phyloP scores from a whole-genome alignment of 2,329 filamentous ascomycete genomes.

The Aspergillus hortae region DNA sequence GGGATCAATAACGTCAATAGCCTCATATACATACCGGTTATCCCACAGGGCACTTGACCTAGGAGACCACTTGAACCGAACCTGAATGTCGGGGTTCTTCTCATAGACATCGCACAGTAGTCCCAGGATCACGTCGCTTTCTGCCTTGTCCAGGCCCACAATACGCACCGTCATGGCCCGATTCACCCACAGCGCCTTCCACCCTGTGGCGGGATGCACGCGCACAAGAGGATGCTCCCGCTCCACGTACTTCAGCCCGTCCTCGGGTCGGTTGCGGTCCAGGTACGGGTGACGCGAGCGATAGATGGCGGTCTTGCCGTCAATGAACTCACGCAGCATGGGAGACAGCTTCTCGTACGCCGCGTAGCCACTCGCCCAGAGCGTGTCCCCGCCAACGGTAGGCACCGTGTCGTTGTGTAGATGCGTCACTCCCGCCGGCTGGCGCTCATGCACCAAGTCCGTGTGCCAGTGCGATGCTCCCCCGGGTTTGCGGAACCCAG shows the following conservation, averaged over 20 bases:
- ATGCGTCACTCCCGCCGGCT: slow-evolving; percentile 68
- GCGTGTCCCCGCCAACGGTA: slow-evolving; percentile 63
- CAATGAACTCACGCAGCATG: slow-evolving; percentile 66
- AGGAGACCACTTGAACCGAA: slow-evolving; percentile 68
- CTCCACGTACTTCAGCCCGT: slow-evolving; percentile 64
- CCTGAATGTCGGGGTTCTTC: slow-evolving; percentile 66
- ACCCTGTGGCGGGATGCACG: slow-evolving; percentile 68
- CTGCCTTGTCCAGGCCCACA: slow-evolving; percentile 64
- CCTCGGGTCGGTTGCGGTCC: slow-evolving; percentile 58
- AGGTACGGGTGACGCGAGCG: slow-evolving; percentile 57
- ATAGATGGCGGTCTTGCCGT: slow-evolving; percentile 64
- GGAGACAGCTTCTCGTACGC: slow-evolving; percentile 72
- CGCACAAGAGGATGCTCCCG: slow-evolving; percentile 65
- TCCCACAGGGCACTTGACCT: slow-evolving; percentile 68
- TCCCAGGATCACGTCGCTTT: slow-evolving; percentile 64
- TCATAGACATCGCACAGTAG: slow-evolving; percentile 69
- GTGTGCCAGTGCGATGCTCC: slow-evolving; percentile 68
- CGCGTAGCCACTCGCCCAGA: slow-evolving; percentile 68
- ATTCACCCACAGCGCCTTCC: slow-evolving; percentile 72
- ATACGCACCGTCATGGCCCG: slow-evolving; percentile 66
- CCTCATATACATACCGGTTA: slow-evolving; percentile 51
- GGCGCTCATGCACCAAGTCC: slow-evolving; percentile 67
- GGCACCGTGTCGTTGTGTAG: slow-evolving; percentile 68
- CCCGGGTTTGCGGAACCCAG: slow-evolving; percentile 64
- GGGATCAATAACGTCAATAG: too few species aligned